A percentile compares a stretch with the other conserved stretches of the same genome.
Evolutionary conservation across 192 early-diverging fungal species (phyloP).

Genomic region (Lobosporangium transversale): DNA sequence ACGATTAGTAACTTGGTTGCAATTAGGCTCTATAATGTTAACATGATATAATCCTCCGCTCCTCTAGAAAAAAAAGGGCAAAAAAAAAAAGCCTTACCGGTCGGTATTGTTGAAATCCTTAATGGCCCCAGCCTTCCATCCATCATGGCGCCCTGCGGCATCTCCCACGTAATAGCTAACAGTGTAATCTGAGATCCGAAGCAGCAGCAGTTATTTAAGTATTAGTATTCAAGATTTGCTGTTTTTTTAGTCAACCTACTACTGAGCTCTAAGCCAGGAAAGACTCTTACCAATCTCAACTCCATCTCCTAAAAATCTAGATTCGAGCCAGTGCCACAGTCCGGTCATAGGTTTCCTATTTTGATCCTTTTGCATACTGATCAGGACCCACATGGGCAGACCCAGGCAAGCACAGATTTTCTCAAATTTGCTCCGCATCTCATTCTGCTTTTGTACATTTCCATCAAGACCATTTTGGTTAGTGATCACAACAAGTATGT

Average conservation of each 20-base stretch:
- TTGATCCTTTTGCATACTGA: constrained; percentile 73
- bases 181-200: constrained; percentile 66
- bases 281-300: constrained; percentile 51
- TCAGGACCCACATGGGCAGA: constrained; percentile 77
- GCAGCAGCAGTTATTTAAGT: too few species aligned
- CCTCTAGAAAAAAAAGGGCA: too few species aligned
- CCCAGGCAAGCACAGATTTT: constrained; percentile 53
- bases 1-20: too few species aligned
- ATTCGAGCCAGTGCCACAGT: constrained; percentile 70
- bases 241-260: too few species aligned
- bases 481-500: constrained; percentile 78
- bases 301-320: constrained; percentile 50
- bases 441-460: constrained; percentile 42
- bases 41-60: too few species aligned
- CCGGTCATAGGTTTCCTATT: constrained; percentile 81
- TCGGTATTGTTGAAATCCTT: constrained; percentile 90
- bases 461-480: constrained; percentile 75
- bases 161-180: constrained; percentile 91
- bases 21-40: too few species aligned
- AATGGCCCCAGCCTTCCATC: constrained; percentile 66
- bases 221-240: too few species aligned
- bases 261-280: too few species aligned
- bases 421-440: constrained; percentile 60
- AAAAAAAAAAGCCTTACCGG: constrained; percentile 49
- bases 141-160: constrained; percentile 82